Percentiles rank a stretch among this genome's conserved stretches.
These are phyloP conservation scores for Oropetium thomaeum DNA, from an alignment of 176 grass and related monocot genomes.

Conservation along the genomic window DNA sequence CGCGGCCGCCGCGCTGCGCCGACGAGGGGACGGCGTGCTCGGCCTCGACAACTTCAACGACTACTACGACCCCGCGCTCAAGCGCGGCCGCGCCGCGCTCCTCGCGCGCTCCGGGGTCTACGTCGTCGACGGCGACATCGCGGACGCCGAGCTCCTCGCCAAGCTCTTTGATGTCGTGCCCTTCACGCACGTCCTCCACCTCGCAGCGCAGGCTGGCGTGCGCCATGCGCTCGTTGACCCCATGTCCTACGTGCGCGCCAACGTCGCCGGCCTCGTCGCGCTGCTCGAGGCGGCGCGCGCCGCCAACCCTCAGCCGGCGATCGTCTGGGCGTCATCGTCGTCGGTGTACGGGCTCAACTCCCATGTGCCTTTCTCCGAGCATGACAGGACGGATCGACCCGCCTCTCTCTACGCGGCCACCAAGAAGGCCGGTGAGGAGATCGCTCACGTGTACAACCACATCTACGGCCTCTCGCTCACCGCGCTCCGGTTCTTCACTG, in stretches of 20 bases:
- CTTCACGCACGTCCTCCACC: slow-evolving; percentile 89
- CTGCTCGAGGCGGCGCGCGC: slow-evolving; percentile 66
- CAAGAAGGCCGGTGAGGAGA: slow-evolving; percentile 90
- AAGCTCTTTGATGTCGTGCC: slow-evolving; percentile 84
- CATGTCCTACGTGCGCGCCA: slow-evolving; percentile 71
- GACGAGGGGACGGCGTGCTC: slow-evolving; percentile 72
- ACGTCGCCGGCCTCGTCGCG: slow-evolving; percentile 65
- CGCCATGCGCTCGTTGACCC: slow-evolving; percentile 76
- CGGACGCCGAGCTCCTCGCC: slow-evolving; percentile 61
- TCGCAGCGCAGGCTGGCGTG: slow-evolving; percentile 91
- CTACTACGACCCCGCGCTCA: slow-evolving; percentile 82
- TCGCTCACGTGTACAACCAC: slow-evolving; percentile 89
- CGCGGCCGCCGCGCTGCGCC: slow-evolving; percentile 63
- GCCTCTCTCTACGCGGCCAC: slow-evolving; percentile 87
- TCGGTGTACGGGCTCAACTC: slow-evolving; percentile 83
- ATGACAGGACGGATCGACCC: slow-evolving; percentile 75
- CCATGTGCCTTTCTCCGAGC: slow-evolving; percentile 75
- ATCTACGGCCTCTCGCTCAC: slow-evolving; percentile 87
- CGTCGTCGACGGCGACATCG: slow-evolving; percentile 83
- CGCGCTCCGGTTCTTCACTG: slow-evolving; percentile 73
- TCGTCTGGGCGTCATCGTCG: slow-evolving; percentile 85
- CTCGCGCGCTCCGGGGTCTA: slow-evolving; percentile 66
- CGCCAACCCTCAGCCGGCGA: slow-evolving; percentile 67
- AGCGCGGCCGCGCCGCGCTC: slow-evolving; percentile 61
- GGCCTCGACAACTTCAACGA: slow-evolving; percentile 86